Conservation (phyloP, 2,329 filamentous ascomycete species). For the Epichloe hybrida region DNA sequence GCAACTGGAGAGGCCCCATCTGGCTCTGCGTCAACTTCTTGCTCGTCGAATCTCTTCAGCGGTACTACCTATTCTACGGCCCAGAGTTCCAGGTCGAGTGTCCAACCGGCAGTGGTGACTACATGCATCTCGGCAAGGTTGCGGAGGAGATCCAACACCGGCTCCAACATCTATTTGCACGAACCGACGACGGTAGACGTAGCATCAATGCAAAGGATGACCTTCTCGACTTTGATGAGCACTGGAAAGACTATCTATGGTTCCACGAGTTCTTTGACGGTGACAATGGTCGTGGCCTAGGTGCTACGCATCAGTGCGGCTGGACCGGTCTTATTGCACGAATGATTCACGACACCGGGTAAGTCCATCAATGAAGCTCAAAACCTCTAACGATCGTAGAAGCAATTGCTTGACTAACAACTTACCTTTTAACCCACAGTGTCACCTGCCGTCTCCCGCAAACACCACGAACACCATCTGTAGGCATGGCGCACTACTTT, state of each 20-base stretch:
- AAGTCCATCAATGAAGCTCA: slow-evolving; percentile 24
- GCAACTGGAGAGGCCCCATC: slow-evolving; percentile 92
- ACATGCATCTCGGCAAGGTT: slow-evolving; percentile 90
- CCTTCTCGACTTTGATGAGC: slow-evolving; percentile 74
- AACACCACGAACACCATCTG: slow-evolving; percentile 76
- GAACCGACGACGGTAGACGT: slow-evolving; percentile 71
- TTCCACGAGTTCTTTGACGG: slow-evolving; percentile 98
- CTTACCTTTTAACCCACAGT: slow-evolving; percentile 26
- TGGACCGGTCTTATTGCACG: slow-evolving; percentile 94
- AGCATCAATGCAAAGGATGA: slow-evolving; percentile 81
- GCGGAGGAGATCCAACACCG: slow-evolving; percentile 92
- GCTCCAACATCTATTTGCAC: slow-evolving; percentile 79
- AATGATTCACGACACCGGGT: slow-evolving; percentile 97
- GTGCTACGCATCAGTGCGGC: slow-evolving; percentile 86
- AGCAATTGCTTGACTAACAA: slow-evolving; percentile 1
- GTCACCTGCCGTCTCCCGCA: slow-evolving; percentile 84
- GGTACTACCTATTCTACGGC: slow-evolving; percentile 94
- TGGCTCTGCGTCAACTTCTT: slow-evolving; percentile 96
- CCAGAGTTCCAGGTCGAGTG: slow-evolving; percentile 82
- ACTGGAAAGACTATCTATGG: slow-evolving; percentile 80
- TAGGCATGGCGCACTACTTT: slow-evolving; percentile 84
- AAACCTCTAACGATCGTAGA: background rate
- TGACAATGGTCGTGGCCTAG: slow-evolving; percentile 75
- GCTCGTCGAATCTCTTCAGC: slow-evolving; percentile 78
- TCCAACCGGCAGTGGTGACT: slow-evolving; percentile 82